Conservation (phyloP, 345 rosid species). For the Cardiospermum halicacabum region DNA sequence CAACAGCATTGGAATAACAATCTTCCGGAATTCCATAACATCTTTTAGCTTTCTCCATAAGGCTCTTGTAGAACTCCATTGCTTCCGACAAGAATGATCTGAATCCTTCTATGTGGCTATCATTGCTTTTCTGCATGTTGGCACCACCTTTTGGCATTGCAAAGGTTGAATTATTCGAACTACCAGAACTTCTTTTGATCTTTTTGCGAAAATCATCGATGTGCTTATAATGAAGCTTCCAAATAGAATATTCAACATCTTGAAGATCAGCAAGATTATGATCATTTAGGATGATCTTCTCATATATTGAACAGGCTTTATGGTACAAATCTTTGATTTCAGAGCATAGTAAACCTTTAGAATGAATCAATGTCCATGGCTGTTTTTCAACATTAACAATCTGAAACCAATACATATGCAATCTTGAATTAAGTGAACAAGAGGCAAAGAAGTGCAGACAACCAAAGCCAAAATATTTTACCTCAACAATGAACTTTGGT, state of each 20-base stretch:
- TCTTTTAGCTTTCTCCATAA: conserved; percentile 42
- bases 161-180: conserved; percentile 15
- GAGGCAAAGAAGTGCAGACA: not conserved
- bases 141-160: conserved; percentile 17
- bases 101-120: conserved; percentile 43
- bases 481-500: conserved; percentile 48
- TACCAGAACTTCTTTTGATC: conserved; percentile 36
- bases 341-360: conserved; percentile 47
- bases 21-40: conserved; percentile 43
- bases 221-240: conserved; percentile 84
- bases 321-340: conserved; percentile 53
- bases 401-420: conserved; percentile 33
- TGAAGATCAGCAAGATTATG: conserved; percentile 55
- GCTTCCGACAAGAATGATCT: conserved; percentile 60
- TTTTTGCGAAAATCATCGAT: conserved; percentile 87
- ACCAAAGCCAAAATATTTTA: conserved; percentile 22
- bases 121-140: conserved; percentile 17
- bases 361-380: conserved; percentile 48
- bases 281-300: conserved; percentile 48
- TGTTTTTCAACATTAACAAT: conserved; percentile 61
- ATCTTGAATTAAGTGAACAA: conserved; percentile 14
- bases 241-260: conserved; percentile 75
- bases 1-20: conserved; percentile 27
- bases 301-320: conserved; percentile 55
- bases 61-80: conserved; percentile 47